Evolutionary conservation across 2,329 filamentous ascomycete genomes (phyloP).

Genomic region (Phyllosticta capitalensis): DNA sequence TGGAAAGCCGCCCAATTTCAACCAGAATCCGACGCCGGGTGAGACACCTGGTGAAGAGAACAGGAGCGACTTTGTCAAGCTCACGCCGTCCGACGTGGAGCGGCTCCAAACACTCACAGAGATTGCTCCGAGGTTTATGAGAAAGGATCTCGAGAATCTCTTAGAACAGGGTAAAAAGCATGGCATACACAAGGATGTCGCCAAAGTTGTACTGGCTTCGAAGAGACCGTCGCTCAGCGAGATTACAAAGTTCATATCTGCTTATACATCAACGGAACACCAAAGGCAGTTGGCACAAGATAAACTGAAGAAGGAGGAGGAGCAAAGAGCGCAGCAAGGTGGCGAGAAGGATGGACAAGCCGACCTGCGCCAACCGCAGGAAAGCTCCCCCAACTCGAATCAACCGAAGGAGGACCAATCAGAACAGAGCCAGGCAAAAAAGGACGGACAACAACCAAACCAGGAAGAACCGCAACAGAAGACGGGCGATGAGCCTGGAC

Average conservation of each 20-base stretch:
- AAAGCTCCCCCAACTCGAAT: neutral
- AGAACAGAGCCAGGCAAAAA: neutral
- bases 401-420: neutral
- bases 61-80: slow-evolving; percentile 30
- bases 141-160: slow-evolving; percentile 48
- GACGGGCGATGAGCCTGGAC: slow-evolving; percentile 36
- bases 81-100: slow-evolving; percentile 49
- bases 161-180: slow-evolving; percentile 55
- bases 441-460: neutral
- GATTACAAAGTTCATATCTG: neutral
- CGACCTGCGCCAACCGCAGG: slow-evolving; percentile 34
- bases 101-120: slow-evolving; percentile 48
- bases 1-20: slow-evolving; percentile 18
- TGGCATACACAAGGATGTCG: slow-evolving; percentile 56
- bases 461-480: slow-evolving; percentile 31
- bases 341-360: slow-evolving; percentile 46
- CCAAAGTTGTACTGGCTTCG: neutral
- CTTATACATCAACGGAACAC: neutral
- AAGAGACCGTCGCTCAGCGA: neutral
- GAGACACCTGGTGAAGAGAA: slow-evolving; percentile 18
- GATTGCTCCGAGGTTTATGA: slow-evolving; percentile 53
- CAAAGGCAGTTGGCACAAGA: neutral
- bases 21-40: slow-evolving; percentile 17
- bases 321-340: slow-evolving; percentile 31
- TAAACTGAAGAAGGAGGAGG: neutral